These are phyloP conservation scores for Metarhizium humberi DNA, from an alignment of 2,329 filamentous ascomycete species.

Conservation along the genomic window DNA sequence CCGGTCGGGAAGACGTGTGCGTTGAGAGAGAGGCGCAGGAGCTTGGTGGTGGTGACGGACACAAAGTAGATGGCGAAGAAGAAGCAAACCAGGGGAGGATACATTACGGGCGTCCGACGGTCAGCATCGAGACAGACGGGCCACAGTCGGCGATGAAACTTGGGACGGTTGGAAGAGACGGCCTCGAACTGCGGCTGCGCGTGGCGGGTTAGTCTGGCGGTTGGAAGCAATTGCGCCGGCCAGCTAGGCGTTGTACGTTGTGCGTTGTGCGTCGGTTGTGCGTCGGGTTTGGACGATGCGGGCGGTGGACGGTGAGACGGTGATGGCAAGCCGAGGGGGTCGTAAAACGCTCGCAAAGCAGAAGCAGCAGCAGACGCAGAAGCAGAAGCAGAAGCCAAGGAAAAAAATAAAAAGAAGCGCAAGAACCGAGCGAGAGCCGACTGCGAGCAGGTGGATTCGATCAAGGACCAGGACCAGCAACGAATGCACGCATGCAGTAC, in stretches of 20 bases:
- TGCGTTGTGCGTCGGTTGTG: too few species aligned
- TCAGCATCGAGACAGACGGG: conserved; percentile 2
- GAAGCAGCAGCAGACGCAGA: too few species aligned
- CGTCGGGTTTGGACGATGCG: neutral
- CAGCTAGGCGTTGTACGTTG: too few species aligned
- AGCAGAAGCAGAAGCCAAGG: neutral
- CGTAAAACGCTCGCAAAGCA: too few species aligned
- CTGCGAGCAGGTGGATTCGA: neutral
- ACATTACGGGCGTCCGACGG: conserved; percentile 4
- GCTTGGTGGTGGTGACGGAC: conserved; percentile 18
- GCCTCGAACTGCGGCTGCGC: neutral
- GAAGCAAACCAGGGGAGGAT: conserved; percentile 15
- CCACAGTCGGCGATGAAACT: neutral
- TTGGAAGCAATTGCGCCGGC: too few species aligned
- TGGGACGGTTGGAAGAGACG: neutral
- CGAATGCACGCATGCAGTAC: too few species aligned
- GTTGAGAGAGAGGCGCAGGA: conserved; percentile 18
- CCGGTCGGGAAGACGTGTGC: conserved; percentile 15
- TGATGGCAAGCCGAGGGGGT: neutral
- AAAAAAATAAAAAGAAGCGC: neutral
- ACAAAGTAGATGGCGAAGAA: conserved; percentile 20
- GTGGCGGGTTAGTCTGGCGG: too few species aligned
- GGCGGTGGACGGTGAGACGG: neutral
- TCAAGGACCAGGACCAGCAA: too few species aligned
- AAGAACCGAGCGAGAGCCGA: neutral